Evolutionary conservation across 1,284 basidiomycete species (phyloP).

Genomic region (Mycena sp.): DNA sequence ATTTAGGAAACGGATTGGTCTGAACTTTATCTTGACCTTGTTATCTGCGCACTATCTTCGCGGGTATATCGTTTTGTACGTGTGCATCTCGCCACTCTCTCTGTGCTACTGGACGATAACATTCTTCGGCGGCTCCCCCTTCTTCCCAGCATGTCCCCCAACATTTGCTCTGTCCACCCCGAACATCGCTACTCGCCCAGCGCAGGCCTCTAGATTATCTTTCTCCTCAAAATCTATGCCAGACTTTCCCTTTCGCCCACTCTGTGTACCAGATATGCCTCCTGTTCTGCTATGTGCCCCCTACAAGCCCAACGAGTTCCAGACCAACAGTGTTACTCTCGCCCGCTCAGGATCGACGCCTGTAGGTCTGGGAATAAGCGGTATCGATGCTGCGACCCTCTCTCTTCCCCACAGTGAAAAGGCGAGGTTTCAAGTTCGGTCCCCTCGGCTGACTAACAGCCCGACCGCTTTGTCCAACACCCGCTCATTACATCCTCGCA

Average conservation of each 20-base stretch:
- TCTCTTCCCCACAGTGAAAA: neutral
- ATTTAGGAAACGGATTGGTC: conserved; percentile 3
- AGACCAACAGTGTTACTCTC: neutral
- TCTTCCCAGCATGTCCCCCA: neutral
- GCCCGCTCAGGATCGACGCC: neutral
- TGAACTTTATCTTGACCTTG: conserved; percentile 1
- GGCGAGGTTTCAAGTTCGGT: neutral
- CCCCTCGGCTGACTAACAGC: too few relatives aligned
- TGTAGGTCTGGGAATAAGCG: conserved; percentile 12
- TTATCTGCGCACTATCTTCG: neutral
- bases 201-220: neutral
- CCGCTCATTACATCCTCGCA: neutral
- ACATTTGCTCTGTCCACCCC: neutral
- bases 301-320: conserved; percentile 9
- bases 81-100: neutral
- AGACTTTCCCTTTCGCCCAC: neutral
- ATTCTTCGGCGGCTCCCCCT: neutral
- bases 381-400: neutral
- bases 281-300: neutral
- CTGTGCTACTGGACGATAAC: neutral
- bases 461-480: too few relatives aligned
- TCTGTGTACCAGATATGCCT: neutral
- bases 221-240: neutral
- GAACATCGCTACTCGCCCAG: conserved; percentile 13
- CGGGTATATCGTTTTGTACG: conserved; percentile 13